Evolutionary conservation across 495 filamentous ascomycete genomes (phyloP), one percentile per base, ranked within the genome.

Genomic region (Hapsidospora chrysogenum): DNA sequence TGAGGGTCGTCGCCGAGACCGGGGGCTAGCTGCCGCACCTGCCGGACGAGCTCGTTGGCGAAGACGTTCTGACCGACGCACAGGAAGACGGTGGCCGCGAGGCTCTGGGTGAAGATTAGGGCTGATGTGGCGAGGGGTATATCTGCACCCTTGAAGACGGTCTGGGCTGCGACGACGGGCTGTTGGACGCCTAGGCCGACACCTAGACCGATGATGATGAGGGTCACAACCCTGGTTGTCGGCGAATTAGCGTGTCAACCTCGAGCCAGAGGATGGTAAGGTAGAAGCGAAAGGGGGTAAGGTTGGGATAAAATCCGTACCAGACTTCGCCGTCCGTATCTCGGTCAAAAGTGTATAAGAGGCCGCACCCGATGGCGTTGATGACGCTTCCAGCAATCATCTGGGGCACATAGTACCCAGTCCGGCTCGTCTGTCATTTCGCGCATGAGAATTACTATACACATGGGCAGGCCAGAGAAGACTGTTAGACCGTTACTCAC

Each of bases 181-280:
- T 73, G 65, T 43, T 79, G 76, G 56, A 75, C 61, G 7, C 76
- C 76, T 0, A 68, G 39, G 0, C 78, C 80, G 3, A 78, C 48
- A 13, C 78, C 78, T 2, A 70, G 41, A 13, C 80, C 79, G 40
- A 58, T 72, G n/a, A 84, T 37, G 28, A 79, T 51, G 41, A 81
- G 75, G 43, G 69, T 78, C 1, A 68, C 74, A 33, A 79, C 70
- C 76, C 75, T 79, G 15, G 49, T n/a, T n/a, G n/a, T n/a, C n/a
- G n/a, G n/a, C n/a, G n/a, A n/a, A n/a, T n/a, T n/a, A n/a, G n/a
- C n/a, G n/a, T n/a, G n/a, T n/a, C n/a, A n/a, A 48, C 18, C 20
- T 53, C 46, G 18, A 40, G 36, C 2, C 51, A 0, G 54, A 29
- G 17, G 21, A 28, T 11, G 2, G 20, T n/a, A n/a, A 6, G 15